Conservation (phyloP, 2,329 filamentous ascomycete genomes). For the Mariannaea sp. region DNA sequence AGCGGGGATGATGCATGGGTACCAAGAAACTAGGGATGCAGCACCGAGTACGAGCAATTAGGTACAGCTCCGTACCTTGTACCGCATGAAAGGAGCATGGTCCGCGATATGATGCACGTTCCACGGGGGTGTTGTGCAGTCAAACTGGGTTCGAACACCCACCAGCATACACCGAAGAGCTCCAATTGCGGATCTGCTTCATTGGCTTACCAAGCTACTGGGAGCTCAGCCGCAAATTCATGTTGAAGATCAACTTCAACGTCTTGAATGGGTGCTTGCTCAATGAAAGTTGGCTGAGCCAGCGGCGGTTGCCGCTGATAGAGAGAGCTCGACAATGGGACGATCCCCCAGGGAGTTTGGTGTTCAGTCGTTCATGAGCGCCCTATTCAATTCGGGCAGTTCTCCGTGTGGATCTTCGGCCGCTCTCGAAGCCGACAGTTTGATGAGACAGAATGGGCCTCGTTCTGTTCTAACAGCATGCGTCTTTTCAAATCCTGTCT, state of each 20-base stretch:
- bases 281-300: neutral
- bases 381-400: constrained; percentile 6
- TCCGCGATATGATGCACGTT: constrained; percentile 8
- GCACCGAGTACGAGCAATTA: neutral
- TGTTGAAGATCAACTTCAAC: neutral
- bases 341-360: constrained; percentile 7
- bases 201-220: neutral
- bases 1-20: constrained; percentile 4
- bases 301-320: neutral
- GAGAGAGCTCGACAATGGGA: neutral
- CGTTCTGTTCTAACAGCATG: neutral
- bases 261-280: neutral
- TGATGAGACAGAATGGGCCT: constrained; percentile 18
- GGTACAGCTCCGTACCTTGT: neutral
- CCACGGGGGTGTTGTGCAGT: constrained; percentile 20
- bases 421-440: constrained; percentile 8
- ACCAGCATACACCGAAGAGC: constrained; percentile 9
- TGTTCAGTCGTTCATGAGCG: constrained; percentile 8
- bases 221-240: no score
- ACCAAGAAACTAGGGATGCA: neutral
- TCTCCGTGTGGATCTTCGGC: constrained; percentile 13
- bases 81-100: constrained; percentile 11
- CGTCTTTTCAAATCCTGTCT: no score
- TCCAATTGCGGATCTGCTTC: neutral
- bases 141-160: constrained; percentile 13